Evolutionary conservation across 345 rosid genomes (phyloP).

Genomic region (Gossypium thurberi): DNA sequence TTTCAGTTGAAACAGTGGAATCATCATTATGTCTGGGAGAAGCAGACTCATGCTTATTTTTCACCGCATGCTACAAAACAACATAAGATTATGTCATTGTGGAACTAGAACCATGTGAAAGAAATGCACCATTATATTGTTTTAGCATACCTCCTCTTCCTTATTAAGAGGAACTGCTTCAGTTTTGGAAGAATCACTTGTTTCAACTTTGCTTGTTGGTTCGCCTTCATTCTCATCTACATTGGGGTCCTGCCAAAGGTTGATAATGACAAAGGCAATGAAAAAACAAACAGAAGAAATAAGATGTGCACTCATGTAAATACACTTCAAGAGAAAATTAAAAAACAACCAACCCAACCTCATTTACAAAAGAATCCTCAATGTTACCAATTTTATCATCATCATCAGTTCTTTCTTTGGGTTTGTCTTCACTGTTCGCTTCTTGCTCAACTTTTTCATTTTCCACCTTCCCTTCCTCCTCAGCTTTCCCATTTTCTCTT

Average conservation of each 20-base stretch:
- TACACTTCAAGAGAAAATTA: background rate
- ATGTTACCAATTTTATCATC: slow-evolving; percentile 43
- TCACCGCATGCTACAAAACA: slow-evolving; percentile 34
- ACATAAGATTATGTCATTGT: slow-evolving; percentile 10
- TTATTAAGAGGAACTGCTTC: slow-evolving; percentile 23
- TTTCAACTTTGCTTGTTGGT: slow-evolving; percentile 29
- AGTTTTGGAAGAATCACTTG: slow-evolving; percentile 22
- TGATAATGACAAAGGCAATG: slow-evolving; percentile 1
- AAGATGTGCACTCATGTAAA: background rate
- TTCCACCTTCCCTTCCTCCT: slow-evolving; percentile 35
- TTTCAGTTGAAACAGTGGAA: slow-evolving; percentile 29
- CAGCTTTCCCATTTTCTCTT: slow-evolving; percentile 28
- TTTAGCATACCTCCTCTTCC: slow-evolving; percentile 33
- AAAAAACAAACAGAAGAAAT: slow-evolving; percentile 5
- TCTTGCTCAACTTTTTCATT: slow-evolving; percentile 25
- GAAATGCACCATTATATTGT: slow-evolving; percentile 7
- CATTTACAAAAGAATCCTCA: slow-evolving; percentile 45
- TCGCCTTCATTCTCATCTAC: slow-evolving; percentile 24
- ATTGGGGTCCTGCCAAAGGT: slow-evolving; percentile 21
- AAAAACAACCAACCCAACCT: slow-evolving; percentile 38
- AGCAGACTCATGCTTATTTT: slow-evolving; percentile 25
- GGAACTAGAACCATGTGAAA: background rate
- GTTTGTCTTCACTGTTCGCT: slow-evolving; percentile 26
- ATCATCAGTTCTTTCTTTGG: slow-evolving; percentile 15
- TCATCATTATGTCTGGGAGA: slow-evolving; percentile 34